These are phyloP conservation scores for Intubia oerlemansii DNA, from an alignment of 2,329 filamentous ascomycete genomes.

Conservation along the genomic window DNA sequence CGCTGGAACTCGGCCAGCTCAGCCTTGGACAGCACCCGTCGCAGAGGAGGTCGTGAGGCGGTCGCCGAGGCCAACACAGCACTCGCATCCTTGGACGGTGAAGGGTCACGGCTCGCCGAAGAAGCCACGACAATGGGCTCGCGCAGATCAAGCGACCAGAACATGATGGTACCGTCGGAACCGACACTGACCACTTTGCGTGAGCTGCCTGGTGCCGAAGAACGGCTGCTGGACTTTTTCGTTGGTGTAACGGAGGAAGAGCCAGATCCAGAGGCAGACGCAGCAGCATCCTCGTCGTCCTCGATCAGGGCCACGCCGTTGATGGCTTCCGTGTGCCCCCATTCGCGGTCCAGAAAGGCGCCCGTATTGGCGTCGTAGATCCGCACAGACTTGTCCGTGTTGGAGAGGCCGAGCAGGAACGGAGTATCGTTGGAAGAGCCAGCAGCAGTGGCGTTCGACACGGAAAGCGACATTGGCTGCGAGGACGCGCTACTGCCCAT, in stretches of 20 bases:
- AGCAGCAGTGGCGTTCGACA: too few relatives aligned
- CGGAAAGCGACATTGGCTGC: background rate
- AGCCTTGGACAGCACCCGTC: slow-evolving; percentile 68
- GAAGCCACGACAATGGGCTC: slow-evolving; percentile 16
- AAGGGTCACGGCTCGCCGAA: slow-evolving; percentile 15
- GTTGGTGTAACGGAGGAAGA: too few relatives aligned
- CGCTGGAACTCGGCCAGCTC: slow-evolving; percentile 66
- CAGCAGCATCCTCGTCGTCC: slow-evolving; percentile 11
- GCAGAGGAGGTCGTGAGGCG: slow-evolving; percentile 48
- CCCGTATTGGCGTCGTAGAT: slow-evolving; percentile 69
- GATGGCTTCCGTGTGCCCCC: slow-evolving; percentile 87
- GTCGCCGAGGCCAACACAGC: slow-evolving; percentile 13
- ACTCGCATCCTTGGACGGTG: slow-evolving; percentile 25
- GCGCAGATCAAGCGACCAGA: slow-evolving; percentile 40
- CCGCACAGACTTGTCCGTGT: slow-evolving; percentile 86
- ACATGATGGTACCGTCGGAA: slow-evolving; percentile 65
- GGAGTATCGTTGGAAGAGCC: slow-evolving; percentile 21
- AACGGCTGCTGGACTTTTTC: too few relatives aligned
- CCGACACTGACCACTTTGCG: slow-evolving; percentile 52
- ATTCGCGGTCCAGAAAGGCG: slow-evolving; percentile 64
- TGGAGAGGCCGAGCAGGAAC: slow-evolving; percentile 70
- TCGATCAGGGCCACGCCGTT: slow-evolving; percentile 61
- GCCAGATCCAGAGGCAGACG: too few relatives aligned
- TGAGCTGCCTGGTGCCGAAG: slow-evolving; percentile 14
- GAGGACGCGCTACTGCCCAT: background rate